Evolutionary conservation across 176 grass and related monocot genomes (phyloP).

Genomic region (Chrysopogon serrulatus): DNA sequence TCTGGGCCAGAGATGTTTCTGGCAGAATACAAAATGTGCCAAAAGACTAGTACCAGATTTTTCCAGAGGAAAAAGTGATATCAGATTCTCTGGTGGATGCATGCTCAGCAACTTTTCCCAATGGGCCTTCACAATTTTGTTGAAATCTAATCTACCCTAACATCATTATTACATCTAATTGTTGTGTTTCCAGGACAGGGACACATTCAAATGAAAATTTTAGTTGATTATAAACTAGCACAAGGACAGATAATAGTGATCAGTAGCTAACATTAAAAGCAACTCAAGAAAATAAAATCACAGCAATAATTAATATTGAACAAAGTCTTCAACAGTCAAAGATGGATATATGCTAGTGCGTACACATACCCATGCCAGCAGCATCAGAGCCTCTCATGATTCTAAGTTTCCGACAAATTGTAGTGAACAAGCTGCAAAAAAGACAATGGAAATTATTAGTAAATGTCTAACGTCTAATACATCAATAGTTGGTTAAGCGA

Average conservation of each 20-base stretch:
- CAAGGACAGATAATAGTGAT: background rate
- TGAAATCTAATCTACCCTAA: background rate
- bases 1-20: background rate
- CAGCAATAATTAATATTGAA: background rate
- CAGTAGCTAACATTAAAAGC: background rate
- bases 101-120: background rate
- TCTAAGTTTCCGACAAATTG: slow-evolving; percentile 52
- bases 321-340: background rate
- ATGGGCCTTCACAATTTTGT: background rate
- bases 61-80: background rate
- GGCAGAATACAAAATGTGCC: background rate
- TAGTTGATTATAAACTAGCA: background rate
- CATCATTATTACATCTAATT: background rate
- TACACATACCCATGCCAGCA: slow-evolving; percentile 66
- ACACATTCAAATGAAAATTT: background rate
- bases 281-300: slow-evolving; percentile 7
- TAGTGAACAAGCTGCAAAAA: slow-evolving; percentile 59
- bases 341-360: background rate
- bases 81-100: background rate
- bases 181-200: background rate
- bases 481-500: background rate
- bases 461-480: background rate
- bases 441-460: background rate
- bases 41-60: background rate
- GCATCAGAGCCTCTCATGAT: slow-evolving; percentile 83